Evolutionary conservation across 176 grass and related monocot genomes (phyloP).

Genomic region (Zizania latifolia): DNA sequence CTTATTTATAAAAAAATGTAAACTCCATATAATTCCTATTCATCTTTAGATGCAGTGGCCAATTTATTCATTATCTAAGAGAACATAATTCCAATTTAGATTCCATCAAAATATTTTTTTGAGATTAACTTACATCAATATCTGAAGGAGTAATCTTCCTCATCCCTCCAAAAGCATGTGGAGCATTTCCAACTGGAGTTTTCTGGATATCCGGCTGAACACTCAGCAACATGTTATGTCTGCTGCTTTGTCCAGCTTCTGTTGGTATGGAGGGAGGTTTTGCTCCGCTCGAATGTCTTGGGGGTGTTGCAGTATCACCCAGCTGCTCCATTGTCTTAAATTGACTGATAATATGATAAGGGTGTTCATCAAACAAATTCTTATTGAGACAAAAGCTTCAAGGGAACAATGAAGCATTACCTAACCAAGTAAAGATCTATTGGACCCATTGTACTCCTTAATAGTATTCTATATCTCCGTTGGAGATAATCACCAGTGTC

Average conservation of each 20-base stretch:
- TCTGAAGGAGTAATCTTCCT: slow-evolving; percentile 79
- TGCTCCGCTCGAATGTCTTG: slow-evolving; percentile 21
- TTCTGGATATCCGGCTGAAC: slow-evolving; percentile 23
- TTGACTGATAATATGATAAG: slow-evolving; percentile 50
- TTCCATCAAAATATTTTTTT: slow-evolving; percentile 45
- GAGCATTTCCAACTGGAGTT: slow-evolving; percentile 43
- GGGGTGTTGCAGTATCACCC: slow-evolving; percentile 33
- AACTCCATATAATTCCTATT: background rate
- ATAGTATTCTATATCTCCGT: slow-evolving; percentile 82
- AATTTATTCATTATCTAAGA: too few species aligned
- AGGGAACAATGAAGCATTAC: slow-evolving; percentile 37
- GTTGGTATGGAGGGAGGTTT: slow-evolving; percentile 4
- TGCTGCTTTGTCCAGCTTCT: slow-evolving; percentile 31
- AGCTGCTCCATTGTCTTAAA: slow-evolving; percentile 73
- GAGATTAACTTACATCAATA: slow-evolving; percentile 53
- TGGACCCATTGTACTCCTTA: slow-evolving; percentile 88
- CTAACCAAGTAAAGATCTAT: slow-evolving; percentile 93
- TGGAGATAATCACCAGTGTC: slow-evolving; percentile 56
- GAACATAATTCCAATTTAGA: slow-evolving; percentile 25
- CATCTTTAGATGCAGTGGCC: too few species aligned
- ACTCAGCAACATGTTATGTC: slow-evolving; percentile 31
- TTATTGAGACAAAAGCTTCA: background rate
- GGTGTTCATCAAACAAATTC: slow-evolving; percentile 10
- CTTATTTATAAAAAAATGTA: background rate
- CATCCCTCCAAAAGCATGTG: slow-evolving; percentile 64